phyloP scores from a whole-genome alignment of 805 yeast genomes.

The Candida manassasensis region DNA sequence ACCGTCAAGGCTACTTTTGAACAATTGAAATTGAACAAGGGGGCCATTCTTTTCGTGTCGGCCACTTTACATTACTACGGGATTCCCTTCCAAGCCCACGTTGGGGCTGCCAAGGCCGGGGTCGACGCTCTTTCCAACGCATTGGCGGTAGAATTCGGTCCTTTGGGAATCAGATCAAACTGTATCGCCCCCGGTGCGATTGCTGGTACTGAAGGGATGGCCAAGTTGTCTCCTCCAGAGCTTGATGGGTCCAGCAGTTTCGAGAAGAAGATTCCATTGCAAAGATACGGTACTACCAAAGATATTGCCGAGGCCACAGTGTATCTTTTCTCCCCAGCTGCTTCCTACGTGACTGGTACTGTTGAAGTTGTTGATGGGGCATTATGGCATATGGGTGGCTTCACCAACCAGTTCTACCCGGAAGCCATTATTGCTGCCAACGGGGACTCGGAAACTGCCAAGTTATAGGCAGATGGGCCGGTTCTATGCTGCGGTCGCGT shows the following conservation, averaged over 20 bases:
- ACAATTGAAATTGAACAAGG: conserved; percentile 61
- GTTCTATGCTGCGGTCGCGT: too few relatives aligned
- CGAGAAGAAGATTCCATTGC: conserved; percentile 53
- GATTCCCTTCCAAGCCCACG: conserved; percentile 83
- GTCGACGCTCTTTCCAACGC: conserved; percentile 82
- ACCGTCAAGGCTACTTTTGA: conserved; percentile 79
- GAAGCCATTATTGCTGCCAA: conserved; percentile 23
- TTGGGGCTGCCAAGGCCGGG: conserved; percentile 95
- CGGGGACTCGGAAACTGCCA: conserved; percentile 18
- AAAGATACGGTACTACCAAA: conserved; percentile 59
- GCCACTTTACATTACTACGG: conserved; percentile 91
- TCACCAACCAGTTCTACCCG: conserved; percentile 33
- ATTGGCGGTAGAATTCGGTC: conserved; percentile 87
- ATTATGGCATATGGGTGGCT: conserved; percentile 71
- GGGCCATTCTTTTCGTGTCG: conserved; percentile 71
- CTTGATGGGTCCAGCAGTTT: conserved; percentile 27
- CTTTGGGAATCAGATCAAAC: conserved; percentile 78
- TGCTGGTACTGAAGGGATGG: conserved; percentile 80
- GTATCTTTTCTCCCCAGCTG: conserved; percentile 79
- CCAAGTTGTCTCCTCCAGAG: conserved; percentile 48
- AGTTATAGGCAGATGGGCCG: too few relatives aligned
- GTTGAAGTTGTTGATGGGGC: conserved; percentile 86
- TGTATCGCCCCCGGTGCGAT: conserved; percentile 92
- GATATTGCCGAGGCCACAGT: conserved; percentile 90
- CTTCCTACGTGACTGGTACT: conserved; percentile 71